Percentiles rank a stretch among this genome's conserved stretches.
phyloP scores from a whole-genome alignment of 1,139 yeast genomes.

The Yamadazyma dushanensis region DNA sequence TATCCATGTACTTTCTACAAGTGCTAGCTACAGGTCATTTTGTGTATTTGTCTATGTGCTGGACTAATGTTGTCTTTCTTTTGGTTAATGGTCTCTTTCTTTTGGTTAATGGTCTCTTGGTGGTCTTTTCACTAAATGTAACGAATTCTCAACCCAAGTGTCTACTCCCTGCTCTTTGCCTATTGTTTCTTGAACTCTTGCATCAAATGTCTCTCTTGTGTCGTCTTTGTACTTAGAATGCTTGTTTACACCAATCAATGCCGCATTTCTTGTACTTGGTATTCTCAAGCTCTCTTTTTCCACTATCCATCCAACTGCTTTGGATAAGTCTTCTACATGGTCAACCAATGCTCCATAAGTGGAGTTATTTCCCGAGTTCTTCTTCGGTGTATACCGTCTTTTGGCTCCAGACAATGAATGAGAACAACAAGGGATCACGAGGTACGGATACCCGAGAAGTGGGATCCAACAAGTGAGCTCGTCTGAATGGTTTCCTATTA shows the following conservation, averaged over 20 bases:
- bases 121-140: slow-evolving; percentile 58
- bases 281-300: slow-evolving; percentile 87
- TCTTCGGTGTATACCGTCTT: slow-evolving; percentile 56
- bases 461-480: slow-evolving; percentile 97
- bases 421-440: slow-evolving; percentile 95
- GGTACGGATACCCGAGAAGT: slow-evolving; percentile 76
- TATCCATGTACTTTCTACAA: neutral
- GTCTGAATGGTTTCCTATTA: slow-evolving; percentile 94
- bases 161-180: slow-evolving; percentile 84
- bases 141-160: slow-evolving; percentile 82
- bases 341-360: slow-evolving; percentile 84
- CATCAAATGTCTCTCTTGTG: slow-evolving; percentile 22
- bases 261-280: slow-evolving; percentile 93
- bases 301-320: slow-evolving; percentile 75
- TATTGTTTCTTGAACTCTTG: slow-evolving; percentile 56
- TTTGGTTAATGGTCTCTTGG: slow-evolving; percentile 47
- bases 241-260: slow-evolving; percentile 64
- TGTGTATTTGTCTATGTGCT: no score
- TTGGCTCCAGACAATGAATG: slow-evolving; percentile 80
- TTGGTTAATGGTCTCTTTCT: no score
- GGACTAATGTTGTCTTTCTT: no score
- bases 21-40: no score
- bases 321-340: slow-evolving; percentile 72
- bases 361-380: slow-evolving; percentile 33
- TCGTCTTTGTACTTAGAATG: slow-evolving; percentile 23